Conservation (phyloP, 2,329 filamentous ascomycete genomes). For the Colletotrichum aenigma region DNA sequence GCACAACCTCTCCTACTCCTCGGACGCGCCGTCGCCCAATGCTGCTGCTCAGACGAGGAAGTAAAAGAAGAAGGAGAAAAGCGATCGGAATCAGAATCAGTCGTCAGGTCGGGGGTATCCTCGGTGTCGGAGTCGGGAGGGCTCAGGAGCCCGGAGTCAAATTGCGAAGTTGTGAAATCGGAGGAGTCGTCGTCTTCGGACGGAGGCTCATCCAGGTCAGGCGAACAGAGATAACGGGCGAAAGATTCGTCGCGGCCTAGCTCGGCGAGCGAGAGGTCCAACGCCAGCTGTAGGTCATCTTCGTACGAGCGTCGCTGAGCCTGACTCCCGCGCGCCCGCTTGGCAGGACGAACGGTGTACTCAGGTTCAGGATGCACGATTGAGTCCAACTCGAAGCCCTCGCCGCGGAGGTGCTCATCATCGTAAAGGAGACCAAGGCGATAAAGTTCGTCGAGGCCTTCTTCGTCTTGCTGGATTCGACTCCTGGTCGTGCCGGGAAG, state of each 20-base stretch:
- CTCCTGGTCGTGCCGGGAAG: slow-evolving; percentile 41
- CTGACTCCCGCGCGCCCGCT: slow-evolving; percentile 30
- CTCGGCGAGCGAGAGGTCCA: slow-evolving; percentile 48
- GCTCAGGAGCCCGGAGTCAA: slow-evolving; percentile 43
- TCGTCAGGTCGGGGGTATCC: slow-evolving; percentile 38
- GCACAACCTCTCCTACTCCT: slow-evolving; percentile 24
- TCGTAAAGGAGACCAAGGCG: slow-evolving; percentile 50
- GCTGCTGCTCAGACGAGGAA: slow-evolving; percentile 34
- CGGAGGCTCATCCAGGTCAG: slow-evolving; percentile 19
- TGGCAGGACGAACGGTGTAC: slow-evolving; percentile 41
- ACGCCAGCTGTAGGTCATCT: slow-evolving; percentile 31
- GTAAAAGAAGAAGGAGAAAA: slow-evolving; percentile 18
- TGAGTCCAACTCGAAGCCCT: slow-evolving; percentile 41
- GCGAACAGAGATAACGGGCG: slow-evolving; percentile 36
- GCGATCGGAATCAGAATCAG: slow-evolving; percentile 23
- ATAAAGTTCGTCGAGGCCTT: slow-evolving; percentile 45
- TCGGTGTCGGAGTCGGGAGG: slow-evolving; percentile 36
- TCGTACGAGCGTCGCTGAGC: slow-evolving; percentile 25
- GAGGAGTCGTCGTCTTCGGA: slow-evolving; percentile 20
- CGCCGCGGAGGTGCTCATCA: slow-evolving; percentile 37
- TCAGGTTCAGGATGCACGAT: slow-evolving; percentile 41
- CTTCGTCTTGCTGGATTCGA: slow-evolving; percentile 32
- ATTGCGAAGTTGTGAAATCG: slow-evolving; percentile 32
- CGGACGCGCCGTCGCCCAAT: not conserved
- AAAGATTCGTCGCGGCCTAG: slow-evolving; percentile 44